Evolutionary conservation across 257 asterid genomes (phyloP).

Genomic region (Petunia secreta): DNA sequence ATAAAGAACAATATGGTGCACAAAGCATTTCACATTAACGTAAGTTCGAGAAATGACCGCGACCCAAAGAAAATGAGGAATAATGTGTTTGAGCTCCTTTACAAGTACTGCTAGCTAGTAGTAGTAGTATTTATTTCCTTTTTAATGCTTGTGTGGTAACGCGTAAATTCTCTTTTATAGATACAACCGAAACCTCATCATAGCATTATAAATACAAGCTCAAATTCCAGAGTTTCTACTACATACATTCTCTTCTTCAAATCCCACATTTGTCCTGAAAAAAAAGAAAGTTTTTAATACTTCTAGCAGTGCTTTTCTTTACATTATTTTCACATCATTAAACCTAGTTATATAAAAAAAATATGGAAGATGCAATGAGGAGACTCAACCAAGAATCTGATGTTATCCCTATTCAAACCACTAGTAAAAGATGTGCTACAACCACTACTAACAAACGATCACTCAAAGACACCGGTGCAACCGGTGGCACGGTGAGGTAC

Average conservation of each 20-base stretch:
- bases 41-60: no score
- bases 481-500: constrained; percentile 52
- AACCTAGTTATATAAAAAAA: neutral
- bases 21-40: no score
- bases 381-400: constrained; percentile 56
- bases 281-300: neutral
- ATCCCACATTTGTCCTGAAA: neutral
- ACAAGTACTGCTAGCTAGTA: neutral
- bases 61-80: no score
- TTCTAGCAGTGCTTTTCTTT: neutral
- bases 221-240: neutral
- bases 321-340: neutral
- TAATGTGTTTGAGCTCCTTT: neutral
- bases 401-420: constrained; percentile 23
- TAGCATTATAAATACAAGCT: constrained; percentile 28
- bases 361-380: constrained; percentile 90
- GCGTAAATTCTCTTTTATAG: constrained; percentile 43
- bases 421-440: constrained; percentile 43
- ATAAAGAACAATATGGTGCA: no score
- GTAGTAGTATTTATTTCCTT: constrained; percentile 13
- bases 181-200: constrained; percentile 33
- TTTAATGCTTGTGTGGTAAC: constrained; percentile 23
- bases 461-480: constrained; percentile 42
- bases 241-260: constrained; percentile 4
- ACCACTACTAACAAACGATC: constrained; percentile 47